A percentile compares a stretch with the other conserved stretches of the same genome.
phyloP scores from a whole-genome alignment of 192 early-diverging fungal species.

The Dissophora globulifera region DNA sequence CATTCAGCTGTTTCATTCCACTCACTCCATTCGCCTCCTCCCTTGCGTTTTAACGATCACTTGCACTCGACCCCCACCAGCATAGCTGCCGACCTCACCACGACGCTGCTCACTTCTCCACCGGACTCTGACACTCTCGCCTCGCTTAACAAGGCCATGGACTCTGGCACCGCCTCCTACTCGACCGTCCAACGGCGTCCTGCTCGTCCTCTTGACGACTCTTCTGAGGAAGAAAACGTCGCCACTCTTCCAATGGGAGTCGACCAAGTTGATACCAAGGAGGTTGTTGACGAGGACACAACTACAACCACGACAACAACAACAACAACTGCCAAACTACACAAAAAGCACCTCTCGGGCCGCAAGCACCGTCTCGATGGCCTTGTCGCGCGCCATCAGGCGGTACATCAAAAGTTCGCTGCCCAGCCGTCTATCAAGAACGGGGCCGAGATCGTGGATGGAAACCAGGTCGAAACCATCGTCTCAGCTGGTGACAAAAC shows the following conservation, averaged over 20 bases:
- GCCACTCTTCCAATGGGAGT: neutral
- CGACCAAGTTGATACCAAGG: neutral
- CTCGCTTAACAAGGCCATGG: constrained; percentile 13
- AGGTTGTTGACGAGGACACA: constrained; percentile 10
- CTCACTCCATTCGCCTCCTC: neutral
- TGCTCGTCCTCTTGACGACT: constrained; percentile 23
- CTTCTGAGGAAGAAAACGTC: constrained; percentile 6
- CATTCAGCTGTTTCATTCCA: constrained; percentile 5
- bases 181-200: neutral
- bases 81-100: constrained; percentile 8
- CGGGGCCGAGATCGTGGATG: constrained; percentile 4
- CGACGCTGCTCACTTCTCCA: constrained; percentile 22
- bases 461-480: neutral
- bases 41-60: neutral
- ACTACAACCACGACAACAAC: constrained; percentile 20
- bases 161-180: constrained; percentile 1
- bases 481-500: neutral
- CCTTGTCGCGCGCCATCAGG: constrained; percentile 22
- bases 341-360: neutral
- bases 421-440: neutral
- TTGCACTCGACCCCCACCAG: constrained; percentile 1
- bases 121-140: constrained; percentile 12
- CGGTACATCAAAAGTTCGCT: constrained; percentile 12
- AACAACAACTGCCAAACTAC: constrained; percentile 5
- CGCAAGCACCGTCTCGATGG: constrained; percentile 6